phyloP scores from a whole-genome alignment of 2,329 filamentous ascomycete species.

The Alternaria longipes region DNA sequence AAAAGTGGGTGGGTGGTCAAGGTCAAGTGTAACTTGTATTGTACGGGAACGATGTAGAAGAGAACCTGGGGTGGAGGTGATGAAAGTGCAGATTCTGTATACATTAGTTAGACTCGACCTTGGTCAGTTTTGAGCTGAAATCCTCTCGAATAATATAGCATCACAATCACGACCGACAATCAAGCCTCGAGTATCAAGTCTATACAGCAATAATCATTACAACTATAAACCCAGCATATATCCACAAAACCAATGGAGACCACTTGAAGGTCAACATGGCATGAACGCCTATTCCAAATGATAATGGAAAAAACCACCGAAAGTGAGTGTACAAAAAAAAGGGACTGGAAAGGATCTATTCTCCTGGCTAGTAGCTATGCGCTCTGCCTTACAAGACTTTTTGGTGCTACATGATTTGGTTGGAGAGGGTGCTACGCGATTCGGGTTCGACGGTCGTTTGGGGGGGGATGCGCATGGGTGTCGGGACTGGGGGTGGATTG shows the following conservation, averaged over 20 bases:
- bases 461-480: slow-evolving; percentile 15
- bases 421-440: slow-evolving; percentile 41
- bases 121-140: neutral
- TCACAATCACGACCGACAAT: neutral
- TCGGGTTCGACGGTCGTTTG: slow-evolving; percentile 19
- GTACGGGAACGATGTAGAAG: neutral
- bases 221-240: slow-evolving; percentile 28
- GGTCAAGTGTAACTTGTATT: neutral
- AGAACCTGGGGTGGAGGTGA: neutral
- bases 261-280: slow-evolving; percentile 11
- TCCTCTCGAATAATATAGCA: neutral
- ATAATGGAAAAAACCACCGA: slow-evolving; percentile 1
- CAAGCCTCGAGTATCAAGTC: slow-evolving; percentile 1
- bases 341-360: slow-evolving; percentile 32
- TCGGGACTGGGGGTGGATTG: slow-evolving; percentile 3
- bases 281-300: slow-evolving; percentile 12
- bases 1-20: neutral
- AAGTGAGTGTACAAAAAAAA: slow-evolving; percentile 19
- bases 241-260: slow-evolving; percentile 11
- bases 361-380: slow-evolving; percentile 30
- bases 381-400: slow-evolving; percentile 42
- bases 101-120: neutral
- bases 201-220: slow-evolving; percentile 24
- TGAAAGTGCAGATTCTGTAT: neutral
- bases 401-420: slow-evolving; percentile 45